Evolutionary conservation across 345 rosid species (phyloP).

Genomic region (Rhodomyrtus tomentosa): DNA sequence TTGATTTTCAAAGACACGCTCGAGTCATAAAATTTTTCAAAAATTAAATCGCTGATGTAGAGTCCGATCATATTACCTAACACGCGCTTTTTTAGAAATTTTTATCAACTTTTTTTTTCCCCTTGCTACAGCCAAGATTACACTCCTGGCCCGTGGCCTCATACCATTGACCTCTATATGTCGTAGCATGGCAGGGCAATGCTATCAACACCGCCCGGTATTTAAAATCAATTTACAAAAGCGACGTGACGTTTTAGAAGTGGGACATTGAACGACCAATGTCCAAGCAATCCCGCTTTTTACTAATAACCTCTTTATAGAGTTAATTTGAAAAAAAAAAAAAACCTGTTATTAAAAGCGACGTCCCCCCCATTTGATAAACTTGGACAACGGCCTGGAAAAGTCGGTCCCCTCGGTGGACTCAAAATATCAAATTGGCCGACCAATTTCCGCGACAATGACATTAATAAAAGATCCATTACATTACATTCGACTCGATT

Average conservation of each 20-base stretch:
- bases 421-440: neutral
- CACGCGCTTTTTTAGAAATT: too few species aligned
- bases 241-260: neutral
- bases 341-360: neutral
- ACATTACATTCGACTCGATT: too few species aligned
- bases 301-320: neutral
- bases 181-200: too few species aligned
- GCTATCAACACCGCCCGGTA: too few species aligned
- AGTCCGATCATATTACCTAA: rapidly evolving
- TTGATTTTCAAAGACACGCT: too few species aligned
- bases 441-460: neutral
- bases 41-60: too few species aligned
- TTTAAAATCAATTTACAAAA: too few species aligned
- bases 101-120: too few species aligned
- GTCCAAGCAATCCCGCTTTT: neutral
- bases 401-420: neutral
- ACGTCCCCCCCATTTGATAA: neutral
- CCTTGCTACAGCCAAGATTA: too few species aligned
- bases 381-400: neutral
- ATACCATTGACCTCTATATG: too few species aligned
- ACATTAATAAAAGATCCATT: neutral
- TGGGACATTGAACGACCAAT: neutral
- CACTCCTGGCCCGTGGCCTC: too few species aligned
- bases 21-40: too few species aligned
- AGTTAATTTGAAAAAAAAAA: neutral